A percentile compares a stretch with the other conserved stretches of the same genome.
phyloP scores from a whole-genome alignment of 345 rosid genomes.

The Eucalyptus pauciflora region DNA sequence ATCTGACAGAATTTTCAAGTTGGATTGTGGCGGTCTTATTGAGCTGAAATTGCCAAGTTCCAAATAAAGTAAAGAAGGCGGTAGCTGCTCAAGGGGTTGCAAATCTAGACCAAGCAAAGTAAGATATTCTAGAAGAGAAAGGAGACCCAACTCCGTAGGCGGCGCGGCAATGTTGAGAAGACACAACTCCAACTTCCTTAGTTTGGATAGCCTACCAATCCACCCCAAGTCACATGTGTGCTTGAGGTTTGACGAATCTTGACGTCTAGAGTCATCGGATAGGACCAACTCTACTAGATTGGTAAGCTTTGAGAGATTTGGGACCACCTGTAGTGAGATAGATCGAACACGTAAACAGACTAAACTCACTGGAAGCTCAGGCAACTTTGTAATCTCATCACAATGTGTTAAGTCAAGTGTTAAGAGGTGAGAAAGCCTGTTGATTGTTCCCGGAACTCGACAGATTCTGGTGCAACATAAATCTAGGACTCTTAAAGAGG shows the following conservation, averaged over 20 bases:
- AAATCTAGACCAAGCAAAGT: no score
- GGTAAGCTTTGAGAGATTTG: neutral
- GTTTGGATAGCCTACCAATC: neutral
- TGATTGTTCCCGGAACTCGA: neutral
- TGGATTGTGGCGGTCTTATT: rapidly evolving
- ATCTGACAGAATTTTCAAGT: rapidly evolving
- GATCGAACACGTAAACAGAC: rapidly evolving
- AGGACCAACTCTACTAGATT: neutral
- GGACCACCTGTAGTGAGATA: rapidly evolving
- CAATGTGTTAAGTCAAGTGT: rapidly evolving
- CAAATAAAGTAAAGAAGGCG: no score
- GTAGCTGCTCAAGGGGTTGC: no score
- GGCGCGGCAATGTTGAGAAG: rapidly evolving
- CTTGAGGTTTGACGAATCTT: neutral
- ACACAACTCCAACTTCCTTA: no score
- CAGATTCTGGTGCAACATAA: rapidly evolving
- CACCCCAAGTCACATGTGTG: neutral
- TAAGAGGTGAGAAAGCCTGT: rapidly evolving
- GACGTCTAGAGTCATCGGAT: rapidly evolving
- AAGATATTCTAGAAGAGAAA: no score
- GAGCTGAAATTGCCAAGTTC: rapidly evolving
- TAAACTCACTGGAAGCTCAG: rapidly evolving
- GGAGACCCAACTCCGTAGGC: neutral
- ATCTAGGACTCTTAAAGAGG: neutral
- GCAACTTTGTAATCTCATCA: rapidly evolving